Conservation (phyloP, 495 filamentous ascomycete genomes). For the Lepraria neglecta region DNA sequence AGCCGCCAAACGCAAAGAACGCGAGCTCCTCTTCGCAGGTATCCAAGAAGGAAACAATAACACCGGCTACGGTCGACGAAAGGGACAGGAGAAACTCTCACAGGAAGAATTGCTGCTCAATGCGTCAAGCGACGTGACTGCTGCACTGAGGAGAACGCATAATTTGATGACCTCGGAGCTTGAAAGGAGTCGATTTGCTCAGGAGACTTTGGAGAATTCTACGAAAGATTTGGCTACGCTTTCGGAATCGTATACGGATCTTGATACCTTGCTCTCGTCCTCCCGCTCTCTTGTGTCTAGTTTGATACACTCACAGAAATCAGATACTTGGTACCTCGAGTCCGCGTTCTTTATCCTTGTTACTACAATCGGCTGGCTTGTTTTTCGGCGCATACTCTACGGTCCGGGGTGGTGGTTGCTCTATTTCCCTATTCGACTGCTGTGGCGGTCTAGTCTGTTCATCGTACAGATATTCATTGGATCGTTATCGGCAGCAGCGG, state of each 20-base stretch:
- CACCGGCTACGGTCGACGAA: conserved; percentile 35
- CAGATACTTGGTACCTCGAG: conserved; percentile 93
- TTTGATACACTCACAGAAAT: conserved; percentile 79
- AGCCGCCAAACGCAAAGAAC: conserved; percentile 64
- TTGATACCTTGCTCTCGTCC: conserved; percentile 68
- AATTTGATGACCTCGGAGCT: conserved; percentile 76
- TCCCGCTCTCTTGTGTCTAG: conserved; percentile 70
- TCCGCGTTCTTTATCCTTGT: conserved; percentile 77
- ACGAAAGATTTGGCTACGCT: conserved; percentile 75
- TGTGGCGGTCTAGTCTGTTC: conserved; percentile 46
- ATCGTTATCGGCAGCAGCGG: conserved; percentile 37
- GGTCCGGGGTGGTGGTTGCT: conserved; percentile 86
- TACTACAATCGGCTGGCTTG: conserved; percentile 71
- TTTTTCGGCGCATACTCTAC: conserved; percentile 78
- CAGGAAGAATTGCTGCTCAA: conserved; percentile 63
- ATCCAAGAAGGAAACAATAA: conserved; percentile 42
- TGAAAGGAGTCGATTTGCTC: conserved; percentile 75
- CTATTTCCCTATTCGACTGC: conserved; percentile 68
- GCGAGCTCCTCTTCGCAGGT: conserved; percentile 63
- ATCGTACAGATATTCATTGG: conserved; percentile 30
- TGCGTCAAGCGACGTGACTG: conserved; percentile 77
- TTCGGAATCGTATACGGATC: conserved; percentile 66
- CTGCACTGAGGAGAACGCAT: conserved; percentile 77
- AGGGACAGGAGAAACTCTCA: conserved; percentile 44
- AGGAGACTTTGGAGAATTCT: conserved; percentile 73